A percentile compares a stretch with the other conserved stretches of the same genome.
These are phyloP conservation scores for Saposhnikovia divaricata DNA, from an alignment of 129 eudicot genomes.

Conservation along the genomic window DNA sequence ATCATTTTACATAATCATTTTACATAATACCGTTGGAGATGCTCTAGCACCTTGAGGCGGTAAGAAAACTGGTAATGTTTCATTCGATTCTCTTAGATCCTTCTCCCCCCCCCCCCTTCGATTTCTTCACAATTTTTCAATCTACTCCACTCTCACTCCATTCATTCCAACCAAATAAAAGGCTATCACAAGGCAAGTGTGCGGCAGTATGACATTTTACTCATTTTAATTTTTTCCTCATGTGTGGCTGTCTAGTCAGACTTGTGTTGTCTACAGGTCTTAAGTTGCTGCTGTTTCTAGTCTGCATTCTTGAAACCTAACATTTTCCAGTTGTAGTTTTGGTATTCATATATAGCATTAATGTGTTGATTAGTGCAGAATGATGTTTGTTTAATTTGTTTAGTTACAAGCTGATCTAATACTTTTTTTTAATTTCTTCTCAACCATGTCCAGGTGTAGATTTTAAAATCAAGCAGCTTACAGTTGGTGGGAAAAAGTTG, in stretches of 20 bases:
- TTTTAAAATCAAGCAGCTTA: constrained; percentile 66
- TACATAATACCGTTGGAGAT: too few species aligned
- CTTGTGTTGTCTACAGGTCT: not conserved
- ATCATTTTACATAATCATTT: too few species aligned
- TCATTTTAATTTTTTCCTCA: not conserved
- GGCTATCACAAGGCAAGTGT: not conserved
- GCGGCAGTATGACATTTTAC: not conserved
- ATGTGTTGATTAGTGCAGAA: not conserved
- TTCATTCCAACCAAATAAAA: not conserved
- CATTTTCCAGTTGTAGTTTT: not conserved
- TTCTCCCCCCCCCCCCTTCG: too few species aligned
- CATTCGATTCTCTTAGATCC: not conserved
- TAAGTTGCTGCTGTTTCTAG: not conserved
- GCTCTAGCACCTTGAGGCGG: too few species aligned
- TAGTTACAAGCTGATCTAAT: not conserved
- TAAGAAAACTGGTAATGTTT: too few species aligned
- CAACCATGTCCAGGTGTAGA: constrained; percentile 57
- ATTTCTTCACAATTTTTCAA: not conserved
- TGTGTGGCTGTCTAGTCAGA: not conserved
- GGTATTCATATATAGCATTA: not conserved
- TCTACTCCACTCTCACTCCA: not conserved
- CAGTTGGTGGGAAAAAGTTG: constrained; percentile 69
- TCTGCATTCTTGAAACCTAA: not conserved
- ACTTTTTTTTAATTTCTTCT: not conserved
- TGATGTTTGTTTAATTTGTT: not conserved